These are phyloP conservation scores for Claviceps purpurea DNA, from an alignment of 2,329 filamentous ascomycete genomes.

Conservation along the genomic window DNA sequence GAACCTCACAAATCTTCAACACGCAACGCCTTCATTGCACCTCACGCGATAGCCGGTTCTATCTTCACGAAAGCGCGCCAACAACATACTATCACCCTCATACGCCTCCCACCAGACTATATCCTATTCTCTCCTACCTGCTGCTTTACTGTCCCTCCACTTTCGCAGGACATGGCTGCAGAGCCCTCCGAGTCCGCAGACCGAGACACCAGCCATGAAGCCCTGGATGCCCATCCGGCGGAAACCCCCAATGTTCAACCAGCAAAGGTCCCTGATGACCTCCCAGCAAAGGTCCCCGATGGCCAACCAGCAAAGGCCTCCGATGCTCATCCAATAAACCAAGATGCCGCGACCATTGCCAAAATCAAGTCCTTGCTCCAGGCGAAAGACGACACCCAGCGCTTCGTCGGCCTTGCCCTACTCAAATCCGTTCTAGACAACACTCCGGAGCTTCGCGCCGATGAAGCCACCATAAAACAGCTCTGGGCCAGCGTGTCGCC, in stretches of 20 bases:
- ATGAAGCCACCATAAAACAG: conserved; percentile 29
- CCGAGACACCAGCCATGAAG: neutral
- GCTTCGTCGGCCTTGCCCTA: conserved; percentile 54
- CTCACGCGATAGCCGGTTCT: too few relatives aligned
- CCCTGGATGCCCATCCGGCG: neutral
- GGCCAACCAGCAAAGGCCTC: too few relatives aligned
- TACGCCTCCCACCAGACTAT: too few relatives aligned
- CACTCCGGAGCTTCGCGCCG: conserved; percentile 34
- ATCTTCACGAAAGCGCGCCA: too few relatives aligned
- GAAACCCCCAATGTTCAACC: too few relatives aligned
- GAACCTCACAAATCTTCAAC: too few relatives aligned
- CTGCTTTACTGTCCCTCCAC: neutral
- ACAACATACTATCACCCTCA: too few relatives aligned
- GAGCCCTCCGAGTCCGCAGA: neutral
- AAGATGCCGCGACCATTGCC: conserved; percentile 17
- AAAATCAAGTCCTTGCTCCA: conserved; percentile 43
- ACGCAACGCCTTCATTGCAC: too few relatives aligned
- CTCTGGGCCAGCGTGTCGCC: conserved; percentile 48
- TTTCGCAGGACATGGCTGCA: neutral
- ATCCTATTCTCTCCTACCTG: too few relatives aligned
- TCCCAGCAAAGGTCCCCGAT: too few relatives aligned
- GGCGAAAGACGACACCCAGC: conserved; percentile 51
- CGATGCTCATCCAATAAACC: neutral
- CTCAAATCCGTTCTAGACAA: conserved; percentile 54
- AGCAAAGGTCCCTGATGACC: too few relatives aligned